Evolutionary conservation across 192 early-diverging fungal species (phyloP), one percentile per base, ranked within the genome.

Genomic region (Mortierella hygrophila): DNA sequence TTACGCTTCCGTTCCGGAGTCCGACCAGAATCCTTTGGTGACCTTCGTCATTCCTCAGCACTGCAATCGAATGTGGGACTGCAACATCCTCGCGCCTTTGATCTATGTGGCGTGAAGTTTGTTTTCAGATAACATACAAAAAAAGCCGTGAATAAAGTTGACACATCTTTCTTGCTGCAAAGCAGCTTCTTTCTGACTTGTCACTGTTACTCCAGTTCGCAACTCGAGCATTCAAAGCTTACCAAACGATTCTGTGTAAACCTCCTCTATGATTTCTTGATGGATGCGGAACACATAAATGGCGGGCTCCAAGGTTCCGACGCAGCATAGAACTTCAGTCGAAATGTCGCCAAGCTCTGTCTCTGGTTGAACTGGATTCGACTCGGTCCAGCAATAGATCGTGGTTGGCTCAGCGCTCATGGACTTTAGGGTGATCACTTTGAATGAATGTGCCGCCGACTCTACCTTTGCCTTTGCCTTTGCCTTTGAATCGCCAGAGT

Each of bases 251-350:
- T 81, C 77, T 4, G 42, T 75, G 54, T 76, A 81, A 18, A 86
- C 37, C 23, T 86, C 79, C 0, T 29, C 54, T 9, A 86, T 70
- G 10, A 11, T 37, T 13, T 46, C 55, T 2, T 26, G 4, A 10
- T 37, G 42, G 10, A 86, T 77, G 16, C 74, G 52, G 38, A 77
- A 81, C 13, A 86, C 49, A 26, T 70, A 46, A 23, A 86, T 54
- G 35, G 78, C 74, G 0, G 84, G 84, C 54, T 81, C 84, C 60
- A 86, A 38, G 18, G 84, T 80, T 0, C 84, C 84, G 9, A 86
- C 75, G 68, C 70, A 77, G 38, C 79, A 86, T 8, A 55, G 77
- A 40, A 55, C 29, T 18, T 35, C 55, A 32, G 9, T 42, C n/a
- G 35, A 18, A 18, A 9, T 21, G 13, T 8, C 44, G 7, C 6